phyloP scores from a whole-genome alignment of 768 basidiomycete genomes.

The Royoungia palumana region DNA sequence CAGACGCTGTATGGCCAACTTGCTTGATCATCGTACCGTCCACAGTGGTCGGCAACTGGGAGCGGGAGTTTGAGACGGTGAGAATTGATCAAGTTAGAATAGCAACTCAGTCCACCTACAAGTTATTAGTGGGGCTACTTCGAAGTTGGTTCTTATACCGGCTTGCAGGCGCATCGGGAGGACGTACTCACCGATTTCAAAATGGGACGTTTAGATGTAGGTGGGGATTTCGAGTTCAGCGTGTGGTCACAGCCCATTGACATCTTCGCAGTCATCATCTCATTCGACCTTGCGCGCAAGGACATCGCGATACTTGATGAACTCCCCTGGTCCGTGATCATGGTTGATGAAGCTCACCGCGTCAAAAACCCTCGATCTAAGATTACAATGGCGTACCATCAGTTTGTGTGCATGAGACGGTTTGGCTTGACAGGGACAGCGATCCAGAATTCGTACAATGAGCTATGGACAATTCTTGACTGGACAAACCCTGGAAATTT shows the following conservation, averaged over 20 bases:
- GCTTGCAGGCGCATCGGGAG: slow-evolving; percentile 48
- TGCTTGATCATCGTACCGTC: slow-evolving; percentile 85
- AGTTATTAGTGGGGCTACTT: slow-evolving; percentile 85
- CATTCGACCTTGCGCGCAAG: slow-evolving; percentile 69
- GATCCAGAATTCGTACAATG: slow-evolving; percentile 85
- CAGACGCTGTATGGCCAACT: slow-evolving; percentile 79
- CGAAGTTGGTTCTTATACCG: slow-evolving; percentile 73
- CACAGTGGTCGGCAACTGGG: slow-evolving; percentile 85
- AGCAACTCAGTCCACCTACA: background rate
- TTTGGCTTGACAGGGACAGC: slow-evolving; percentile 87
- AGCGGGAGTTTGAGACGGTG: slow-evolving; percentile 81
- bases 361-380: slow-evolving; percentile 77
- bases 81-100: slow-evolving; percentile 10
- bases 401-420: slow-evolving; percentile 61
- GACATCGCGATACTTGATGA: slow-evolving; percentile 68
- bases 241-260: background rate
- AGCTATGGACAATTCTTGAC: slow-evolving; percentile 89
- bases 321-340: slow-evolving; percentile 67
- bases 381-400: slow-evolving; percentile 65
- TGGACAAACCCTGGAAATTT: slow-evolving; percentile 85
- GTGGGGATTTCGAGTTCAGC: slow-evolving; percentile 41
- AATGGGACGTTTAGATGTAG: slow-evolving; percentile 78
- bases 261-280: slow-evolving; percentile 62
- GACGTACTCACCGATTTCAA: slow-evolving; percentile 67
- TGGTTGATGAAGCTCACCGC: slow-evolving; percentile 88